Percentiles rank a stretch among this genome's conserved stretches.
phyloP scores from a whole-genome alignment of 768 basidiomycete genomes.

The Auricularia sp. region DNA sequence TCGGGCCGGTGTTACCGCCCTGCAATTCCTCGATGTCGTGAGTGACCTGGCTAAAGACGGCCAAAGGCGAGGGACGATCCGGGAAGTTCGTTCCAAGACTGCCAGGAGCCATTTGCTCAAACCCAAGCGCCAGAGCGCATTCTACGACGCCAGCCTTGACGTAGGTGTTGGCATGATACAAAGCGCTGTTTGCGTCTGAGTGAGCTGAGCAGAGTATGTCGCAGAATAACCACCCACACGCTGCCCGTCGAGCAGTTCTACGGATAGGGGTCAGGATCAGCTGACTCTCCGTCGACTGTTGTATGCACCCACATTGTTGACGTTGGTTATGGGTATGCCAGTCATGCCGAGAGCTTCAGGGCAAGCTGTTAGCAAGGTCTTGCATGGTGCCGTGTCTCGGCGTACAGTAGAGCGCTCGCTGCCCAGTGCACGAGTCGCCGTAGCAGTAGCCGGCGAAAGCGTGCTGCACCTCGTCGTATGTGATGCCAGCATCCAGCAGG shows the following conservation, averaged over 20 bases:
- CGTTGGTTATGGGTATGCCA: conserved; percentile 73
- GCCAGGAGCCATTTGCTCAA: conserved; percentile 75
- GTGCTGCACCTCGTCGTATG: conserved; percentile 62
- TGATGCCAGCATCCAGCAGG: conserved; percentile 78
- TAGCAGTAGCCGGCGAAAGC: conserved; percentile 74
- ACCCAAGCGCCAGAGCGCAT: conserved; percentile 74
- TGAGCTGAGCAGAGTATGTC: neutral
- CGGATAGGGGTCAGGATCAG: neutral
- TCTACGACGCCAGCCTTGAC: conserved; percentile 62
- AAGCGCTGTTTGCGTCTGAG: conserved; percentile 34
- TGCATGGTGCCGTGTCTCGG: neutral
- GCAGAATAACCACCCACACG: neutral
- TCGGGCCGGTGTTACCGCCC: conserved; percentile 49
- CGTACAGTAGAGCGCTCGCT: conserved; percentile 30
- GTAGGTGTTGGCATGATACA: conserved; percentile 61
- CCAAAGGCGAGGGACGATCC: conserved; percentile 37
- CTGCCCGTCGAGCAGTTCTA: conserved; percentile 72
- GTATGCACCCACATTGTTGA: conserved; percentile 45
- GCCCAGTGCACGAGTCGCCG: conserved; percentile 70
- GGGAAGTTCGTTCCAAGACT: conserved; percentile 59
- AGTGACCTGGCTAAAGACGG: conserved; percentile 33
- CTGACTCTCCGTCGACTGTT: too few relatives aligned
- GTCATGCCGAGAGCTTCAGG: conserved; percentile 61
- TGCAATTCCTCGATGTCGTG: conserved; percentile 38
- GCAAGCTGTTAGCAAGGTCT: neutral